Evolutionary conservation across 2,329 filamentous ascomycete species (phyloP), one percentile per base, ranked within the genome.

Genomic region (Aspergillus sp.): DNA sequence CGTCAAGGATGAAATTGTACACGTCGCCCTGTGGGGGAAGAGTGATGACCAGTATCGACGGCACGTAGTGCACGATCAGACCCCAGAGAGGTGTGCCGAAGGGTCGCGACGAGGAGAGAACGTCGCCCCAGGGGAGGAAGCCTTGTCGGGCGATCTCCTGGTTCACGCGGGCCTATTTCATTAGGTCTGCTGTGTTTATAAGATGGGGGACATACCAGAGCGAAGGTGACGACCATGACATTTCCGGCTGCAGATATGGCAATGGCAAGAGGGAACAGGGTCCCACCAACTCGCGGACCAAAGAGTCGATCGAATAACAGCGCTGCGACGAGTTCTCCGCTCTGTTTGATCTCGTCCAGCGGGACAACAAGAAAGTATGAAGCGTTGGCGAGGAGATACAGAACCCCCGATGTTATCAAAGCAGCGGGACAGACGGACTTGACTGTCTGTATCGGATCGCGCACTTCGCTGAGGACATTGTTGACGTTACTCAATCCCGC

Each of bases 91-190:
- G 88, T 0, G 88, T 84, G 41, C 82, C 81, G 64, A 90, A 90
- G 0, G 88, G 89, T 21, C 80, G 81, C 0, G 87, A 87, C 0
- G 87, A 87, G 0, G 88, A 85, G 0, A 90, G 74, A 1, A 84
- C 60, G 6, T 77, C 76, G 0, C 86, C 81, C 56, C 82, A 90
- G 0, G 89, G 88, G 0, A 91, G 77, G 56, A 91, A 86, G 0
- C 89, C 88, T 65, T 90, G 86, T 17, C 87, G 80, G 2, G 88
- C 88, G 54, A 91, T 85, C 68, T 91, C 88, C 67, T 90, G 87
- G 64, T 90, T 90, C 2, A 90, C 73, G 2, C 88, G 83, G 5
- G 87, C 83, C 85, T 89, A 57, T 1, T 27, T 37, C 64, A 54
- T 33, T 44, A 68, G 57, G 45, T 15, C n/a, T 40, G n/a, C n/a